Evolutionary conservation across 441 rosid species (phyloP).

Genomic region (Capsella rubella): DNA sequence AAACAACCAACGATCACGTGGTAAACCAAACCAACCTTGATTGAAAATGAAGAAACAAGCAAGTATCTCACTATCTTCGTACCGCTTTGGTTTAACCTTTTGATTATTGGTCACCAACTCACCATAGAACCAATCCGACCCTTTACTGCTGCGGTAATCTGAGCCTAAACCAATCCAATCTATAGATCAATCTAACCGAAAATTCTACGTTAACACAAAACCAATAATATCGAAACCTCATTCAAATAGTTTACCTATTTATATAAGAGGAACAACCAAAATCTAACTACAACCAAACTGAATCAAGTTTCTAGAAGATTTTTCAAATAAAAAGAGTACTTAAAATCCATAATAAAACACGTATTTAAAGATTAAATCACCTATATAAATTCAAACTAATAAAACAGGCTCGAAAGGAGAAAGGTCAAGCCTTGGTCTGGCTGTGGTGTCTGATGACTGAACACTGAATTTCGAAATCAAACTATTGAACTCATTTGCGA

Average conservation of each 20-base stretch:
- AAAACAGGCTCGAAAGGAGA: background rate
- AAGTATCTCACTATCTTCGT: too few species aligned
- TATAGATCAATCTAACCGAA: too few species aligned
- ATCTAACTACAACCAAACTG: background rate
- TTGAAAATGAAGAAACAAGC: background rate
- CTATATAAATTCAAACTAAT: background rate
- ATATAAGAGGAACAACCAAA: too few species aligned
- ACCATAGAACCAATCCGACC: too few species aligned
- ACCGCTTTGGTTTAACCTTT: too few species aligned
- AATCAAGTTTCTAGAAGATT: background rate
- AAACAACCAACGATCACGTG: background rate
- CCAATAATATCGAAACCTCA: too few species aligned
- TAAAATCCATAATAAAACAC: background rate
- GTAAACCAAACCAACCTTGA: background rate
- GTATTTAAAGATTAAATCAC: background rate
- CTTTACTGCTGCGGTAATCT: too few species aligned
- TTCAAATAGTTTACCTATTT: too few species aligned
- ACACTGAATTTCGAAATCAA: background rate
- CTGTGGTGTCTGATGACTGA: background rate
- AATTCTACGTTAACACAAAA: too few species aligned
- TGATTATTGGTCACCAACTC: too few species aligned
- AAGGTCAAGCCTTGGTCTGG: background rate
- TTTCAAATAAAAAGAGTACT: background rate
- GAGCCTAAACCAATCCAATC: too few species aligned
- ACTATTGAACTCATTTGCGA: slow-evolving; percentile 4